Base-by-base conservation (phyloP, 2,329 filamentous ascomycete species). In the Aspergillus ruber region DNA sequence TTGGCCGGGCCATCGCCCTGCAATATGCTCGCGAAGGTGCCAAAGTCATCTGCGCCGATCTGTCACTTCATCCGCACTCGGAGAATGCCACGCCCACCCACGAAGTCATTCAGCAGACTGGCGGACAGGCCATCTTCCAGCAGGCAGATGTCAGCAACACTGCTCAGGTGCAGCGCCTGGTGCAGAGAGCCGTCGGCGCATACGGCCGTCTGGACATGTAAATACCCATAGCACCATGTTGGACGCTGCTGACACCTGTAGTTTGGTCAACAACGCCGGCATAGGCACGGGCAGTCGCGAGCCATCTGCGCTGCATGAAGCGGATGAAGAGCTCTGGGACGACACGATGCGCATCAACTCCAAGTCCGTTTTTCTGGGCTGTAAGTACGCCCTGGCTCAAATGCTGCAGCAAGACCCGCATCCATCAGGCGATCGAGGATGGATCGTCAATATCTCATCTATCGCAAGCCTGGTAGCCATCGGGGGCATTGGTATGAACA, bases 201-300 rank as follows among this genome's bases (percentile, higher is more conserved):
- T 70, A 64, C 52, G 70, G 72, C 2, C 53, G 70, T 32, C 44
- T 76, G 4, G 72, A 76, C 53, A 69, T 77, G 71, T 74, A 60
- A 27, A 29, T 12, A 4, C 25, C 10, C 10, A 23, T 23, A 13
- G 4, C n/a, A 9, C 8, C 20, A 40, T 15, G 8, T 13, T 21
- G 2, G 10, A 15, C 9, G 3, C 8, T 13, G 15, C 15, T 20
- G 21, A 32, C n/a, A 13, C 10, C n/a, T 40, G 27, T 55, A 75
- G 72, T 1, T 57, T 77, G 43, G 71, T 74, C 39, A 75, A 75
- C 46, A 75, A 75, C 52, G 75, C 79, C 0, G 79, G 79, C 0
- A 71, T 81, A 1, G 67, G 63, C 0, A 40, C 70, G 4, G 74
- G 73, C 49, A 58, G 62, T 4, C 59, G 47, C 2, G 50, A 45